phyloP scores from a whole-genome alignment of 78 protist species.

The Anaeramoeba flamelloides region DNA sequence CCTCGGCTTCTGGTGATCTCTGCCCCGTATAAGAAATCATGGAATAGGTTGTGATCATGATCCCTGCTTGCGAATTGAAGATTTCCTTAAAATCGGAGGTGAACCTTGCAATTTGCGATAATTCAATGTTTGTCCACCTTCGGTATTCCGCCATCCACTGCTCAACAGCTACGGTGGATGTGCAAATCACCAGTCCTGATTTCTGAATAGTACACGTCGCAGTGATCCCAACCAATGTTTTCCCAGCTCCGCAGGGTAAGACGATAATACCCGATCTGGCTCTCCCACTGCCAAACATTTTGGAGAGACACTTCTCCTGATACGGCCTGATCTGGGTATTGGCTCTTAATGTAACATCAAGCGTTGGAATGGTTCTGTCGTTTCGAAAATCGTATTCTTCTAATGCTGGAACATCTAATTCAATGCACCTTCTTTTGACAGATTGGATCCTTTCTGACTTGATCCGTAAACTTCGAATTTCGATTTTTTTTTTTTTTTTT shows the following conservation, averaged over 20 bases:
- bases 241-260: constrained; percentile 99
- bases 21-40: constrained; percentile 64
- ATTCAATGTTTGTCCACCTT: constrained; percentile 50
- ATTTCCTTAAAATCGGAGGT: constrained; percentile 29
- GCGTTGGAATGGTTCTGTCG: constrained; percentile 34
- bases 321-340: constrained; percentile 55
- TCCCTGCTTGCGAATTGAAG: constrained; percentile 1
- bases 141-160: constrained; percentile 83
- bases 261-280: constrained; percentile 96
- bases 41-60: constrained; percentile 78
- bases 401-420: constrained; percentile 54
- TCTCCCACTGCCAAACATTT: constrained; percentile 75
- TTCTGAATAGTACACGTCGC: constrained; percentile 68
- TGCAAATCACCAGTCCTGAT: constrained; percentile 64
- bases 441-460: constrained; percentile 13
- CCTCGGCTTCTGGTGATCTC: constrained; percentile 43
- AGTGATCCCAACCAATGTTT: constrained; percentile 65
- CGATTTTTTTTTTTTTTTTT: too few relatives aligned
- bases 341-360: constrained; percentile 62
- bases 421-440: constrained; percentile 50
- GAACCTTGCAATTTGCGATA: constrained; percentile 35
- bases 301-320: constrained; percentile 63
- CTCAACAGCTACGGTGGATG: constrained; percentile 58
- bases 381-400: constrained; percentile 80
- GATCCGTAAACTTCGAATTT: background rate